Evolutionary conservation across 139 green algal species (phyloP), one percentile per base, ranked within the genome.

Genomic region (Coelastrella sp.): DNA sequence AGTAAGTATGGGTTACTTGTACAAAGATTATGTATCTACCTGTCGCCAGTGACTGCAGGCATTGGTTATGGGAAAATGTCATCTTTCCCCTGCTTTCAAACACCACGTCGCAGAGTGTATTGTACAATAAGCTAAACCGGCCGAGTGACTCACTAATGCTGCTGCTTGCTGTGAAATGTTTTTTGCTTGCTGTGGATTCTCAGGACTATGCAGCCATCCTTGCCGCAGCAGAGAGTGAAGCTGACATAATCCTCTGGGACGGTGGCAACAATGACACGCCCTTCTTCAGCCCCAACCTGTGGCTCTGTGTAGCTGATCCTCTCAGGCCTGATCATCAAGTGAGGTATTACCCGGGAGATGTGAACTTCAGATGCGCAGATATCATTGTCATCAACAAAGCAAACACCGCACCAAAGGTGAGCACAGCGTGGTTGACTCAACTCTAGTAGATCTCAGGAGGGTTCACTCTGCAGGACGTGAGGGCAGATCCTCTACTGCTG

Each of bases 321-420:
- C 83, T 93, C 58, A 87, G 93, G 8, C 85, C 90, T 7, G 87
- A 87, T 6, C 80, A 93, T 61, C 80, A 95, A 73, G n/a, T 59
- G 8, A n/a, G 9, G 11, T 86, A 91, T 80, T 92, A 92, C 89
- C 93, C 93, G 5, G 93, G 93, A 6, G 93, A 92, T 72, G 82
- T 92, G n/a, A 93, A 93, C 92, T 93, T 95, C 88, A 74, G 86
- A 61, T 90, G 91, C 73, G 91, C 91, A 8, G 87, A 91, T 35
- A 84, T 78, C 24, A 84, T 95, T 63, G 78, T 95, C 7, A 87
- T 95, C 65, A 95, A 95, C 89, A 95, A 95, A 87, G 93, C 92
- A 60, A 94, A 95, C 91, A 95, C 91, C 56, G 93, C 93, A 10
- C 89, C 91, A 10, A 35, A 86, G 76, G 85, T 83, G 20, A 9